Evolutionary conservation across 1,139 yeast species (phyloP), one percentile per base, ranked within the genome.

Genomic region (Candida sanyaensis): DNA sequence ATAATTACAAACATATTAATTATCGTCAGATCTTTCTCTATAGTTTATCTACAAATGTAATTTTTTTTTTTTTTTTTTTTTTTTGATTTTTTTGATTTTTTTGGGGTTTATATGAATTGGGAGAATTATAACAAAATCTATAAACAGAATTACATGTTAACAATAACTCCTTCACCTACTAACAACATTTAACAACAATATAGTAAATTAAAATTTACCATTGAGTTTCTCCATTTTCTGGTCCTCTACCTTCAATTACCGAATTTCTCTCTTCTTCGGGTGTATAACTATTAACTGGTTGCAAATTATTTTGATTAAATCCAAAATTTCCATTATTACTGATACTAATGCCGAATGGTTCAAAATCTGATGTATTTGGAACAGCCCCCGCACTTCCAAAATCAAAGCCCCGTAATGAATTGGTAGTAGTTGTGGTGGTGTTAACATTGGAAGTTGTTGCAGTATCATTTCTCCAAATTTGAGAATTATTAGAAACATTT

Each of bases 401-500:
- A 41, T 58, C 52, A 45, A 57, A 57, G 41, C 51, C 52, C 40
- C 57, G 60, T 36, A 49, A 53, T 26, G 57, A 29, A 21, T 45
- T 30, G 31, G 50, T 50, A 36, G 52, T 29, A 12, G 38, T 34
- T 28, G 47, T 26, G 2, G 21, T 17, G 21, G 21, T 17, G 3
- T 17, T 44, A 7, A 32, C 42, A 24, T 37, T 43, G 28, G 29
- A 33, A 21, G 40, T 24, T 11, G 39, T 12, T 42, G 42, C n/a
- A 27, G 44, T 24, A 28, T 65, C 70, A 51, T 62, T 65, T 42
- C 70, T 53, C 73, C 73, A 68, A 39, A 68, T 63, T 45, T 65
- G 69, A 24, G 61, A 52, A 34, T 64, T 63, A 39, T 58, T 56
- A 29, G 70, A 65, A 9, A 63, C 62, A 12, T 58, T 56, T 21